Evolutionary conservation across 257 asterid species (phyloP).

Genomic region (Nicotiana otophora): DNA sequence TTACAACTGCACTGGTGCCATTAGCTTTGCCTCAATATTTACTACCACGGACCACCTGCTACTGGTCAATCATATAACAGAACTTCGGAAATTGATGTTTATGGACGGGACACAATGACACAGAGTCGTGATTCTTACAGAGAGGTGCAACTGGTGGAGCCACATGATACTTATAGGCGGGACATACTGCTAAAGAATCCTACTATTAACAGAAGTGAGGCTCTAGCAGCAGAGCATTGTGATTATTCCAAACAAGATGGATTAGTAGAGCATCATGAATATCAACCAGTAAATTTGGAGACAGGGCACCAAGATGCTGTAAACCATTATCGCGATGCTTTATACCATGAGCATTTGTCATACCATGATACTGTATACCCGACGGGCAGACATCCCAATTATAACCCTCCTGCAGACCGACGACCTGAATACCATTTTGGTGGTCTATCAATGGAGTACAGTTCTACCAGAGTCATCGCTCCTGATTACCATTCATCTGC

Average conservation of each 20-base stretch:
- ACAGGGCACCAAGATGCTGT: conserved; percentile 20
- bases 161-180: conserved; percentile 19
- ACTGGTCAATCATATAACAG: conserved; percentile 39
- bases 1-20: conserved; percentile 21
- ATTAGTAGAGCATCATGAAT: conserved; percentile 9
- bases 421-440: conserved; percentile 27
- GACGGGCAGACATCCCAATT: conserved; percentile 15
- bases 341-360: conserved; percentile 25
- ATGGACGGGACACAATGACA: conserved; percentile 23
- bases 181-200: background rate
- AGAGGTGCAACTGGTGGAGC: conserved; percentile 20
- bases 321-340: conserved; percentile 27
- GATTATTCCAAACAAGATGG: conserved; percentile 12
- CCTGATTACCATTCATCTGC: conserved; percentile 22
- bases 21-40: conserved; percentile 16
- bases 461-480: conserved; percentile 9
- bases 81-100: conserved; percentile 30
- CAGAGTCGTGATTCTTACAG: conserved; percentile 35
- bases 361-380: conserved; percentile 30
- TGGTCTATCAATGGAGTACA: conserved; percentile 7
- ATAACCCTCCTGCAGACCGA: conserved; percentile 25
- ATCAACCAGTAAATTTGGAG: conserved; percentile 12
- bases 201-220: conserved; percentile 22
- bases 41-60: conserved; percentile 14
- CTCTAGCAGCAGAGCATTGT: conserved; percentile 21